phyloP scores from a whole-genome alignment of 164 flowering plant species.

The Tetracentron sinense region DNA sequence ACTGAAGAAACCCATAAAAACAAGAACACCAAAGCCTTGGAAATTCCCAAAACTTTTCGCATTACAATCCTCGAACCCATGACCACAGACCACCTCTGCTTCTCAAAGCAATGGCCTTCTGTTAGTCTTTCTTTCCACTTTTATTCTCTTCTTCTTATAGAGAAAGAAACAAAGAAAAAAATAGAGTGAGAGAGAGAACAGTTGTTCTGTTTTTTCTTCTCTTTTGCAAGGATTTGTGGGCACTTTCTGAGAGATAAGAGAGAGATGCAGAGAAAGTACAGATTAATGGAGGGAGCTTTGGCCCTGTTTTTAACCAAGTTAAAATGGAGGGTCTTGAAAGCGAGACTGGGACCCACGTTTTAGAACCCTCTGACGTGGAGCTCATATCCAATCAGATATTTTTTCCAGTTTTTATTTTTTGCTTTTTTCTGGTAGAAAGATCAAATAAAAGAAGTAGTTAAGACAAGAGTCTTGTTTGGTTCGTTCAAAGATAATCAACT shows the following conservation, averaged over 20 bases:
- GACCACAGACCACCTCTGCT: neutral
- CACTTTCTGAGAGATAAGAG: neutral
- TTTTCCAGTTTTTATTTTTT: neutral
- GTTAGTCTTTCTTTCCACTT: neutral
- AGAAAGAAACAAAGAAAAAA: neutral
- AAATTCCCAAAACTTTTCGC: slow-evolving; percentile 27
- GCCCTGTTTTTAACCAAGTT: neutral
- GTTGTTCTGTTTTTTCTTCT: slow-evolving; percentile 4
- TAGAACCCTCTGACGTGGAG: slow-evolving; percentile 8
- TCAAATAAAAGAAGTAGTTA: neutral
- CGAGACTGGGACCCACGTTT: slow-evolving; percentile 24
- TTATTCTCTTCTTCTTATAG: neutral
- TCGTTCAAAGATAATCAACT: neutral
- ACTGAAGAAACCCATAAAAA: slow-evolving; percentile 26
- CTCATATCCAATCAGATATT: slow-evolving; percentile 1
- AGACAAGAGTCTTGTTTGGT: slow-evolving; percentile 4
- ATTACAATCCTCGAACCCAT: slow-evolving; percentile 19
- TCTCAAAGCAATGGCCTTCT: slow-evolving; percentile 10
- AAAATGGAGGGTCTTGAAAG: neutral
- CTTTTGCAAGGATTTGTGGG: neutral
- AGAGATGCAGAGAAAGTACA: neutral
- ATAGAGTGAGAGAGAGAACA: neutral
- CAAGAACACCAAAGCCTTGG: slow-evolving; percentile 17
- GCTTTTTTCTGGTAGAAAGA: neutral
- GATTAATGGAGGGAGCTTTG: neutral